Percentiles rank a stretch among this genome's conserved stretches.
Conservation (phyloP, 1,284 basidiomycete species). For the Boletus hoseneyae region DNA sequence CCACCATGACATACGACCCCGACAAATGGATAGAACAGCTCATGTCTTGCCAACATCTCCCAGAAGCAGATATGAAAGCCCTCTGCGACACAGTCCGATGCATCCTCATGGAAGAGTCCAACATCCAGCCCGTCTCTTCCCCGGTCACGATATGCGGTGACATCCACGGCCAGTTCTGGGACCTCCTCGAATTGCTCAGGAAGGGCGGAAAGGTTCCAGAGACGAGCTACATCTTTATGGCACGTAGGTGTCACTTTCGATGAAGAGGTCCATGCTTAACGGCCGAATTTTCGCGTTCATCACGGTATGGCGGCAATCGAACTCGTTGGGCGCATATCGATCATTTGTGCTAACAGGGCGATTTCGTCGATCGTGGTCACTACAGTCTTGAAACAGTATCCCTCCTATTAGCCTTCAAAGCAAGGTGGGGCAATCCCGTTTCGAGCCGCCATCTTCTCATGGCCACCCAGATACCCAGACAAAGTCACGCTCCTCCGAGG, state of each 20-base stretch:
- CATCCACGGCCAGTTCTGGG: conserved; percentile 97
- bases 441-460: conserved; percentile 5
- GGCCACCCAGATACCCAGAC: conserved; percentile 75
- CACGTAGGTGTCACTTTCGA: conserved; percentile 48
- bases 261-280: conserved; percentile 18
- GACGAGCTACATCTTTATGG: conserved; percentile 98
- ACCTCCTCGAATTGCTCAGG: conserved; percentile 85
- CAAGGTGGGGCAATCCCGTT: conserved; percentile 52
- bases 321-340: no score
- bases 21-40: conserved; percentile 80
- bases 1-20: conserved; percentile 44
- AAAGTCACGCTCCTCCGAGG: conserved; percentile 88
- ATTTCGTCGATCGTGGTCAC: conserved; percentile 97
- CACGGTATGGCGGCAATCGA: not conserved
- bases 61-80: conserved; percentile 87
- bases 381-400: conserved; percentile 97
- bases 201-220: conserved; percentile 87
- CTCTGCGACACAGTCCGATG: conserved; percentile 85
- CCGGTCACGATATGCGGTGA: conserved; percentile 94
- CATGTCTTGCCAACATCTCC: conserved; percentile 81
- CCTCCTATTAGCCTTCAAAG: conserved; percentile 85
- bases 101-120: conserved; percentile 91
- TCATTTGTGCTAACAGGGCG: conserved; percentile 57
- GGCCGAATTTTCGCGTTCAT: conserved; percentile 21
- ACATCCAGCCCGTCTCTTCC: conserved; percentile 89